phyloP scores from a whole-genome alignment of 169 alveolate genomes.

The Eimeria sp. region DNA sequence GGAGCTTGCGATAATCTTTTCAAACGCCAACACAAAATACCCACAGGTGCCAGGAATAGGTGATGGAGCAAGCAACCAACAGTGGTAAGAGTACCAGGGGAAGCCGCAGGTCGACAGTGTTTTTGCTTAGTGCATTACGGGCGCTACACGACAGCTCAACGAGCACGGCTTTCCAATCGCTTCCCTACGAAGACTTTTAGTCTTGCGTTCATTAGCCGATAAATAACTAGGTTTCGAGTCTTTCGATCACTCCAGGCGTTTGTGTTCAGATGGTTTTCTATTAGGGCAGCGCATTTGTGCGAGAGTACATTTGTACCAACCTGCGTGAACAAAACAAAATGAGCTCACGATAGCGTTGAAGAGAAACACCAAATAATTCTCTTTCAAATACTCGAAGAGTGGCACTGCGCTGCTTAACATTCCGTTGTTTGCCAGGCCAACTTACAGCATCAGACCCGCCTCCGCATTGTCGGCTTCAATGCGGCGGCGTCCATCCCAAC shows the following conservation, averaged over 20 bases:
- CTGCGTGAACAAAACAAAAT: background rate
- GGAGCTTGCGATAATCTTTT: background rate
- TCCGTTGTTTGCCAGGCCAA: background rate
- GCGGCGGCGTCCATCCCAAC: background rate
- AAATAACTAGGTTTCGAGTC: background rate
- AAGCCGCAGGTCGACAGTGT: background rate
- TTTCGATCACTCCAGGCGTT: background rate
- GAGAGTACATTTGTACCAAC: background rate
- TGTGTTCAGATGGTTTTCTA: background rate
- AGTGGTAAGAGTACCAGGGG: background rate
- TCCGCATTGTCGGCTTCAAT: background rate
- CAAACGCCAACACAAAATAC: background rate
- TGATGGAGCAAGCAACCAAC: background rate
- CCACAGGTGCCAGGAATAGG: background rate
- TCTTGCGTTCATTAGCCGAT: background rate
- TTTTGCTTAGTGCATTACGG: too few relatives aligned
- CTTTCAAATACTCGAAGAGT: background rate
- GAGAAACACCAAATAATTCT: background rate
- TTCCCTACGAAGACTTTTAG: background rate
- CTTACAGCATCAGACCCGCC: background rate
- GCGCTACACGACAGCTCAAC: background rate
- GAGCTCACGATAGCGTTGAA: background rate
- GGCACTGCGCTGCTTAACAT: background rate
- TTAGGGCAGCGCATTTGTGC: background rate
- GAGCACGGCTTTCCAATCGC: background rate